These are phyloP conservation scores for Verticillium zaregamsianum DNA, from an alignment of 2,329 filamentous ascomycete species.

Conservation along the genomic window DNA sequence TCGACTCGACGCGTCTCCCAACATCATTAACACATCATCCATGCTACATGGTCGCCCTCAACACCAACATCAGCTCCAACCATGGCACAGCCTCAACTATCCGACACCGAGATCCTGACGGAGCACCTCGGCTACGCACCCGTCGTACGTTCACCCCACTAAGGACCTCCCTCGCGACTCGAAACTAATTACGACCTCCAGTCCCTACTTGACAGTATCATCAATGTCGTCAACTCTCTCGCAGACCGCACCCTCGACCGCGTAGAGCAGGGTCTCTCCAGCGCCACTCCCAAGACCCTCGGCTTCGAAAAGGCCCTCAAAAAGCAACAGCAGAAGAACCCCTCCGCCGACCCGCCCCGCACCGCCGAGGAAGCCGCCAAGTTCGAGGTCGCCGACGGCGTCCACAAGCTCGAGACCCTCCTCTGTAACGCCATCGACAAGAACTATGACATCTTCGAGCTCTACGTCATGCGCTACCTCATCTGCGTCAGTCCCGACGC, in stretches of 20 bases:
- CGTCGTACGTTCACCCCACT: constrained; percentile 56
- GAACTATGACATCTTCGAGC: constrained; percentile 82
- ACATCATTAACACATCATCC: background rate
- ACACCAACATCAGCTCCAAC: background rate
- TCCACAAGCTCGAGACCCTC: constrained; percentile 79
- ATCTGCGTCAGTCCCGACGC: constrained; percentile 66
- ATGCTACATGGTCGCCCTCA: background rate
- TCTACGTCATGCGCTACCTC: constrained; percentile 86
- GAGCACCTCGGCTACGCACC: constrained; percentile 96
- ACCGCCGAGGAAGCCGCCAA: constrained; percentile 34
- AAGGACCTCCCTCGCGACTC: background rate
- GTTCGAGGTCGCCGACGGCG: constrained; percentile 80
- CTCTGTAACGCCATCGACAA: constrained; percentile 78
- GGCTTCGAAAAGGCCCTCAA: constrained; percentile 58
- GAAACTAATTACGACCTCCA: constrained; percentile 29
- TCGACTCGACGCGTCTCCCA: constrained; percentile 5
- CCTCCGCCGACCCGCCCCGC: constrained; percentile 30
- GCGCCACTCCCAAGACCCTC: constrained; percentile 67
- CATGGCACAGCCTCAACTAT: constrained; percentile 24
- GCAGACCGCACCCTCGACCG: constrained; percentile 86
- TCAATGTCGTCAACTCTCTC: constrained; percentile 92
- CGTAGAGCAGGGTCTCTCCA: constrained; percentile 76
- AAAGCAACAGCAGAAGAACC: constrained; percentile 29
- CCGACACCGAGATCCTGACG: constrained; percentile 70
- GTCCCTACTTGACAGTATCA: constrained; percentile 95